Base-by-base conservation (phyloP, 306 rosid species). In the Quercus glauca region DNA sequence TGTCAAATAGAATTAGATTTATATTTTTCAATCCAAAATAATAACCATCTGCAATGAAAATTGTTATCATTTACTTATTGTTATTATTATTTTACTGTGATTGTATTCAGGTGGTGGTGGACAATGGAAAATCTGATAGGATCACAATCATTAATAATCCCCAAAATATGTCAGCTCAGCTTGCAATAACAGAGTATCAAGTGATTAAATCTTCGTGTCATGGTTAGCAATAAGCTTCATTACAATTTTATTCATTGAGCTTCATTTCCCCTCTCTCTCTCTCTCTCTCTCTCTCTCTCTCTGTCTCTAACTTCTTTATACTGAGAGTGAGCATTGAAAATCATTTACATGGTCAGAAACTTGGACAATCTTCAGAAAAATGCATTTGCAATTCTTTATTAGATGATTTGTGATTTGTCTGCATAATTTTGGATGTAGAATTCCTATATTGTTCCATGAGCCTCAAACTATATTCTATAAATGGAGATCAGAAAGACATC, bases 121-220 rank as follows among this genome's bases (percentile, higher is more conserved):
- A 88, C 83, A 86, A 84, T 76, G 97, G 99, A 77, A 91, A 85
- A 86, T 91, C 95, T 35, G 97, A 94, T 52, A 83, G 92, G 77
- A 91, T 92, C 71, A 92, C 90, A 59, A 78, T 86, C 3, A 29
- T 87, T 79, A 83, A 85, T 68, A 76, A 73, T 78, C 77, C 90
- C 43, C 76, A 85, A 80, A 74, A 55, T 52, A 25, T 75, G 75
- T 81, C 92, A 9, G 83, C 92, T 55, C 97, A 91, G 73, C 97
- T 88, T 85, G 99, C 99, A 70, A 35, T 92, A 78, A 91, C 97
- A 41, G 87, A 87, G 78, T 94, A 92, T 85, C 87, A 74, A 81
- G 95, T 92, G 77, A 86, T 94, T 51, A 88, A 80, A 85, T 85
- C 95, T 57, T 84, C 94, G 6, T 83, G 81, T 45, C 82, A 85